phyloP scores from a whole-genome alignment of 306 rosid genomes.

The Phaseolus lunatus region DNA sequence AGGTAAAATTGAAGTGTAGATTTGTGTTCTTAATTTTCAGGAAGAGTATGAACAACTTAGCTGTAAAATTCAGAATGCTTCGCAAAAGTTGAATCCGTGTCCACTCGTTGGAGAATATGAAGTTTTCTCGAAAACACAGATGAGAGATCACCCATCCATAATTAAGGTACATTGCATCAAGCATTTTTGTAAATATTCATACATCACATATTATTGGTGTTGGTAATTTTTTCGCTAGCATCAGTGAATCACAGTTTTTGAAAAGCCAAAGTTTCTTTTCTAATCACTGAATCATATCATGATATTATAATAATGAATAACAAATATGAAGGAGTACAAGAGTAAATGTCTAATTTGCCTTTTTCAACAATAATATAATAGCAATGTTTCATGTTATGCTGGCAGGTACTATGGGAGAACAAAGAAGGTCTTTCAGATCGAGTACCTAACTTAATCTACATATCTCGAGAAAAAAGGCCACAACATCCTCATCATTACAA shows the following conservation, averaged over 20 bases:
- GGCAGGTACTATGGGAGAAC: constrained; percentile 66
- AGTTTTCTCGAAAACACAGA: constrained; percentile 51
- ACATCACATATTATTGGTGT: not conserved
- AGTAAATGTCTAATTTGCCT: not conserved
- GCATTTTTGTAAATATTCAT: not conserved
- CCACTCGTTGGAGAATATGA: constrained; percentile 47
- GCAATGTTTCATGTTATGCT: not conserved
- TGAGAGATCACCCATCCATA: constrained; percentile 62
- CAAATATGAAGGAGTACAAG: not conserved
- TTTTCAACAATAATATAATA: not conserved
- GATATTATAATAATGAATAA: not conserved
- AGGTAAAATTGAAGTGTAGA: not conserved
- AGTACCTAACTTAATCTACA: constrained; percentile 63
- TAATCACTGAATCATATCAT: not conserved
- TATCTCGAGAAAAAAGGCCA: constrained; percentile 71
- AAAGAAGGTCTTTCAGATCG: constrained; percentile 39
- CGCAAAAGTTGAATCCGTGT: constrained; percentile 21
- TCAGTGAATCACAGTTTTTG: not conserved
- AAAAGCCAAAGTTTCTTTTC: not conserved
- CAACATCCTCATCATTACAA: constrained; percentile 70
- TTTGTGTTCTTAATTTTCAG: constrained; percentile 46
- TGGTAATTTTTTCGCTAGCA: not conserved
- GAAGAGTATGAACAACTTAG: constrained; percentile 59
- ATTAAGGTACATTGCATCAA: constrained; percentile 58
- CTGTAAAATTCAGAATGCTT: constrained; percentile 54